Evolutionary conservation across 345 rosid species (phyloP), one percentile per base, ranked within the genome.

Genomic region (Brassica nigra): DNA sequence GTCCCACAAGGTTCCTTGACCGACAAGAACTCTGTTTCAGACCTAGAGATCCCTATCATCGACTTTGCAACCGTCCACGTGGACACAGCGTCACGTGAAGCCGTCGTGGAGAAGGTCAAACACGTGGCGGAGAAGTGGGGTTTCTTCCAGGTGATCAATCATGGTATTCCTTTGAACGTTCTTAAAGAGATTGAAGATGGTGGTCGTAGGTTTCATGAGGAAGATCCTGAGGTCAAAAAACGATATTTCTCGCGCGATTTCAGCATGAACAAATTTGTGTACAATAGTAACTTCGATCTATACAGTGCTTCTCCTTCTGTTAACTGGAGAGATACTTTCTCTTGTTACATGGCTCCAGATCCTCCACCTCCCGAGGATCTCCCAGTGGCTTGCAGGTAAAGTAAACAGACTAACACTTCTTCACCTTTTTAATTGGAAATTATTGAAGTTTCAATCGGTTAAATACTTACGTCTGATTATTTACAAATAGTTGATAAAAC

Each of bases 101-200:
- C 70, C 6, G 70, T 85, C 12, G 81, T 83, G 0, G 74, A 82
- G 4, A 57, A 65, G 44, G 80, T 86, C 37, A 67, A n/a, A 61
- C 18, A 42, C n/a, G 87, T 84, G 0, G 74, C 73, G 0, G 78
- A 73, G 76, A 74, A 69, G 1, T 79, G 82, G 80, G 83, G 86
- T 1, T 87, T 89, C 74, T 87, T 87, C 62, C 90, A 87, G 44
- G 87, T 86, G 70, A 76, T 82, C 15, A 84, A 87, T 59, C 89
- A 87, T 55, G 89, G 87, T 61, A 59, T 87, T 29, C 86, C 83
- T 4, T 31, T 74, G 5, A 64, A 14, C 31, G 80, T 80, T 70
- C 83, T 80, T 16, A 54, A 63, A 66, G 83, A 80, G 62, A 55
- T 74, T 4, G 18, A 75, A 68, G 67, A 75, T 12, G 80, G 73